Conservation (phyloP, 495 filamentous ascomycete genomes). For the Podospora comata region DNA sequence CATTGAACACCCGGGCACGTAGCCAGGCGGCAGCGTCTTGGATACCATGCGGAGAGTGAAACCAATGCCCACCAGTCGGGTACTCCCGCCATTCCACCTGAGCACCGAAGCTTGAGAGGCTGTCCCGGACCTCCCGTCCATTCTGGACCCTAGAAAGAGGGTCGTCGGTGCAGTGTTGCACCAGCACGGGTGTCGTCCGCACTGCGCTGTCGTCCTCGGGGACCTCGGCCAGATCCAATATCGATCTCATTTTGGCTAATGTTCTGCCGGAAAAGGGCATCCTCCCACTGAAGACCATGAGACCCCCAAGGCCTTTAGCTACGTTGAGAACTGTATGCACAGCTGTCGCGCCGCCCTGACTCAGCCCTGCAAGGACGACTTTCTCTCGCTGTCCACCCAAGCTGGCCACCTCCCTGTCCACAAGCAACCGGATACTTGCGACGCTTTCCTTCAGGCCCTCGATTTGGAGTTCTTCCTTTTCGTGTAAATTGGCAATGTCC, state of each 20-base stretch:
- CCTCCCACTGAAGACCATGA: constrained; percentile 56
- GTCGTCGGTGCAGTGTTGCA: constrained; percentile 53
- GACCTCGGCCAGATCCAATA: constrained; percentile 21
- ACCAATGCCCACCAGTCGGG: constrained; percentile 54
- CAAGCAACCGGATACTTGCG: constrained; percentile 20
- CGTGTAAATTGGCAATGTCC: constrained; percentile 28
- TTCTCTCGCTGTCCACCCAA: constrained; percentile 27
- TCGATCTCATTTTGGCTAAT: constrained; percentile 23
- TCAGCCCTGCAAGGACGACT: constrained; percentile 35
- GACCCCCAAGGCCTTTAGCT: constrained; percentile 32
- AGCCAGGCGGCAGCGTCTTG: constrained; percentile 42
- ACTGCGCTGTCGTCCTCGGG: constrained; percentile 22
- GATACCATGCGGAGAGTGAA: constrained; percentile 47
- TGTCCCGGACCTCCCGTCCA: constrained; percentile 41
- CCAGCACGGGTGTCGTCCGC: constrained; percentile 42
- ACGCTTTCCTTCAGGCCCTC: constrained; percentile 30
- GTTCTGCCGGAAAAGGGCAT: constrained; percentile 44
- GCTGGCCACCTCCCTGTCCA: constrained; percentile 27
- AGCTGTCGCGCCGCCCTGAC: constrained; percentile 43
- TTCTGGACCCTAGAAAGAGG: constrained; percentile 43
- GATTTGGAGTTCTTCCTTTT: constrained; percentile 32
- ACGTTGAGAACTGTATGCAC: constrained; percentile 40
- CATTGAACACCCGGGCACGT: not conserved
- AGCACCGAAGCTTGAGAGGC: constrained; percentile 39
- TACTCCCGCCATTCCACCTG: constrained; percentile 50